A percentile compares a stretch with the other conserved stretches of the same genome.
These are phyloP conservation scores for Aquanectria penicillioides DNA, from an alignment of 2,329 filamentous ascomycete genomes.

Conservation along the genomic window DNA sequence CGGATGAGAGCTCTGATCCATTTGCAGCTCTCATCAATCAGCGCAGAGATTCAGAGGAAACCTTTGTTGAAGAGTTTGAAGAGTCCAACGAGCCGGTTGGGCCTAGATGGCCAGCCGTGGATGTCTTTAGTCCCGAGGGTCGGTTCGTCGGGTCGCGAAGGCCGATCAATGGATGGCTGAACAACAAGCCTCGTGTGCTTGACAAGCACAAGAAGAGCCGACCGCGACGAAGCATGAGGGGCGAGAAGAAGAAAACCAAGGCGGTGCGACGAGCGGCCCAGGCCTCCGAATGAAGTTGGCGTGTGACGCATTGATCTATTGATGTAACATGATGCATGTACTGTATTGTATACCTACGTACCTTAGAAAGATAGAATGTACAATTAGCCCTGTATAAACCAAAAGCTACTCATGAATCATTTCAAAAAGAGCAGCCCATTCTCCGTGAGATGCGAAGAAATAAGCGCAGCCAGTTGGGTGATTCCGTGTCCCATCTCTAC, in stretches of 20 bases:
- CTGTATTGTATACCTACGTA: neutral
- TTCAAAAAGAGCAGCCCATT: neutral
- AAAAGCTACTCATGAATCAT: neutral
- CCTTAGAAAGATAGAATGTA: slow-evolving; percentile 10
- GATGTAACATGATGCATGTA: slow-evolving; percentile 1
- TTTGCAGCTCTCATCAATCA: slow-evolving; percentile 40
- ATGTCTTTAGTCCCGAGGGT: slow-evolving; percentile 88
- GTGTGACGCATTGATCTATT: neutral
- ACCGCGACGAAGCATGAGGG: slow-evolving; percentile 77
- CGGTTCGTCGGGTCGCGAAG: slow-evolving; percentile 74
- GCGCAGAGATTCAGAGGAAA: slow-evolving; percentile 33
- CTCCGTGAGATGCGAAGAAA: no score
- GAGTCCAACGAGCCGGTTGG: slow-evolving; percentile 38
- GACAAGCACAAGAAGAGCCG: slow-evolving; percentile 61
- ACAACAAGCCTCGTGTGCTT: slow-evolving; percentile 65
- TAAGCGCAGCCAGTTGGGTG: neutral
- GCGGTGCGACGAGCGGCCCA: slow-evolving; percentile 39
- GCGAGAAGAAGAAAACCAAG: slow-evolving; percentile 56
- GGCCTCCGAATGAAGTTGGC: slow-evolving; percentile 3
- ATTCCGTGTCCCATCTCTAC: neutral
- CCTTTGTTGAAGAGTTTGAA: slow-evolving; percentile 19
- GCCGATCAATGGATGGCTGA: slow-evolving; percentile 78
- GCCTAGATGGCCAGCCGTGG: slow-evolving; percentile 74
- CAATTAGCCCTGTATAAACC: slow-evolving; percentile 7
- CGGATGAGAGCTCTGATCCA: slow-evolving; percentile 26